Conservation (phyloP, 2,329 filamentous ascomycete species). For the Xylaria sp. region DNA sequence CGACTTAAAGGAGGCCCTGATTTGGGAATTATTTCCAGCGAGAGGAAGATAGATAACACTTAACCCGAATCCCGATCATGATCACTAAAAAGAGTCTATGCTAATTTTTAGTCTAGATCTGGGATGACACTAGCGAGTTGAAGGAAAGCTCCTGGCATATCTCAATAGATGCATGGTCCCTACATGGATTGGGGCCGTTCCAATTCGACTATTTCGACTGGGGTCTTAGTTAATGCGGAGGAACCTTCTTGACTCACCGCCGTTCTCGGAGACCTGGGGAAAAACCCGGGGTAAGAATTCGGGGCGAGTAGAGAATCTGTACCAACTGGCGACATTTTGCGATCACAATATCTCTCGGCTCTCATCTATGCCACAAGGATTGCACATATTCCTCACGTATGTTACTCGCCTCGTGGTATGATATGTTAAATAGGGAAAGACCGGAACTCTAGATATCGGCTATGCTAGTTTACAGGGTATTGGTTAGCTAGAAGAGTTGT, state of each 20-base stretch:
- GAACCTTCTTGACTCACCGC: slow-evolving; percentile 6
- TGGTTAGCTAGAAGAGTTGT: not conserved
- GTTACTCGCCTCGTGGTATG: not conserved
- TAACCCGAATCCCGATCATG: not conserved
- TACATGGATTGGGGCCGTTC: slow-evolving; percentile 9
- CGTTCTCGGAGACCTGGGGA: slow-evolving; percentile 21
- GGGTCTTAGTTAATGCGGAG: slow-evolving; percentile 3
- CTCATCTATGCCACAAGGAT: not conserved
- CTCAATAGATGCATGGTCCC: slow-evolving; percentile 3
- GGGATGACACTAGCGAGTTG: not conserved
- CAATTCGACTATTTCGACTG: not conserved
- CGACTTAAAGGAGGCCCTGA: not conserved
- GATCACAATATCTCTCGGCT: not conserved
- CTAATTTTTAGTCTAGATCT: slow-evolving; percentile 4
- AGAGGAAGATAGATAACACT: not conserved
- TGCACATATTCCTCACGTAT: not conserved
- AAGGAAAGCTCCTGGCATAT: slow-evolving; percentile 1
- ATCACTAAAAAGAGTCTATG: not conserved
- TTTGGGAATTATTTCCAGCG: not conserved
- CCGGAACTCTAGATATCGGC: not conserved
- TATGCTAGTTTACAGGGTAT: not conserved
- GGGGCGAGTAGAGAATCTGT: slow-evolving; percentile 11
- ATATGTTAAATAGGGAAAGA: slow-evolving; percentile 2
- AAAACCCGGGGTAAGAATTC: slow-evolving; percentile 14
- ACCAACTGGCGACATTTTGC: not conserved